These are phyloP conservation scores for Orychophragmus violaceus DNA, from an alignment of 345 rosid genomes.

Conservation along the genomic window DNA sequence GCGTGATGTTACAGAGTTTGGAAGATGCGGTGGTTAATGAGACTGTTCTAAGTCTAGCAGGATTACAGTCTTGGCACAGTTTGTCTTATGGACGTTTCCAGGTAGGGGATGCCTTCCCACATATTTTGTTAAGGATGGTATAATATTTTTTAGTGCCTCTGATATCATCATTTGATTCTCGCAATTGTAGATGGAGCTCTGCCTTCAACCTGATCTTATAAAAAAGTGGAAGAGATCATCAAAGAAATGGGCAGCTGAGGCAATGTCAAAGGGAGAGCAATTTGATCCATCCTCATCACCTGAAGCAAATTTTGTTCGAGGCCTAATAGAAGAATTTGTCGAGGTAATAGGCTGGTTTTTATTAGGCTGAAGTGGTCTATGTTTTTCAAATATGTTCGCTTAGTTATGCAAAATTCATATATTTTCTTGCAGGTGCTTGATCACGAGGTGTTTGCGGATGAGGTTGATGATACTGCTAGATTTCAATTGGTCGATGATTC, in stretches of 20 bases:
- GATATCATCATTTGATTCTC: conserved; percentile 11
- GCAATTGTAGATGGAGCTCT: conserved; percentile 78
- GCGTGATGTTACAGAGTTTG: conserved; percentile 62
- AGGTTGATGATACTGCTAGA: conserved; percentile 31
- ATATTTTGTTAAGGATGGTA: not conserved
- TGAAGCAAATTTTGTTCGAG: conserved; percentile 81
- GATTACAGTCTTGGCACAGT: conserved; percentile 83
- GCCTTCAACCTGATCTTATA: conserved; percentile 72
- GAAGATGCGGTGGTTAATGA: conserved; percentile 92
- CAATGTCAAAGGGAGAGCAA: conserved; percentile 44
- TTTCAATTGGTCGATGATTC: conserved; percentile 58
- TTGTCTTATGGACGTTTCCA: conserved; percentile 95
- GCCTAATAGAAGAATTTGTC: conserved; percentile 61
- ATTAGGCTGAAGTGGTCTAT: conserved; percentile 5
- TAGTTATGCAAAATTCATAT: conserved; percentile 1
- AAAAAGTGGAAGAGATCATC: conserved; percentile 86
- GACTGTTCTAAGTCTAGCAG: conserved; percentile 74
- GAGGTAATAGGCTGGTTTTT: conserved; percentile 6
- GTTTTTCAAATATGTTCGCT: not conserved
- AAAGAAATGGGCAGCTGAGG: conserved; percentile 73
- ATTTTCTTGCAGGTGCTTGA: conserved; percentile 61
- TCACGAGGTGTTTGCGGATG: conserved; percentile 54
- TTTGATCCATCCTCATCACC: conserved; percentile 53
- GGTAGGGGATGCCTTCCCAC: conserved; percentile 34
- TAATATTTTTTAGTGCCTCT: not conserved